Evolutionary conservation across 306 rosid genomes (phyloP).

Genomic region (Vigna hirtella): DNA sequence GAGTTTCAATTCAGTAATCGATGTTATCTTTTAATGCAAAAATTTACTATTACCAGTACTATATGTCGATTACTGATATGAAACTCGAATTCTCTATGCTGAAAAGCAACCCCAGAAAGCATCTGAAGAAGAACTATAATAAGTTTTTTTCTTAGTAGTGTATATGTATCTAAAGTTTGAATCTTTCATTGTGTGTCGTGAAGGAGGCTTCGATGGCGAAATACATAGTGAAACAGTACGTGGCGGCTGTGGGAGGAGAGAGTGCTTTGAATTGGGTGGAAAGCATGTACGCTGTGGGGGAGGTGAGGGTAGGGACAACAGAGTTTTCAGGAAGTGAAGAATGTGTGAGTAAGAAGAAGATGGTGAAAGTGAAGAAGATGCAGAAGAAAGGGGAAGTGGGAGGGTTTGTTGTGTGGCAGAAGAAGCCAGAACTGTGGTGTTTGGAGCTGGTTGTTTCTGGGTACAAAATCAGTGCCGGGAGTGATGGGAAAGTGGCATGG

Average conservation of each 20-base stretch:
- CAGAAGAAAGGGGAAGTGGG: constrained; percentile 72
- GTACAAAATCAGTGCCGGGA: constrained; percentile 90
- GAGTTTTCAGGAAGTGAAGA: constrained; percentile 72
- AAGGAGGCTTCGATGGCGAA: constrained; percentile 91
- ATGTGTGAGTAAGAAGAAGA: constrained; percentile 45
- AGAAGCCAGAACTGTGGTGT: constrained; percentile 87
- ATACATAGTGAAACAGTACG: constrained; percentile 86
- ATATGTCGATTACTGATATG: background rate
- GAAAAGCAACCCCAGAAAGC: background rate
- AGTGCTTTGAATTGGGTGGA: constrained; percentile 61
- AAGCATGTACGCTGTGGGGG: constrained; percentile 95
- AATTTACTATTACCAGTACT: no score
- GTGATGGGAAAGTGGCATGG: constrained; percentile 94
- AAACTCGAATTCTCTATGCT: background rate
- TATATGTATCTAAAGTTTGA: background rate
- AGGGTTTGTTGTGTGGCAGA: constrained; percentile 97
- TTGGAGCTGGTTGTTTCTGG: constrained; percentile 85
- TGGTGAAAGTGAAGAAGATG: constrained; percentile 49
- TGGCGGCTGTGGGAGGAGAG: constrained; percentile 96
- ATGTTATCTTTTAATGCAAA: background rate
- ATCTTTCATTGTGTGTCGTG: background rate
- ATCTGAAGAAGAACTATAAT: background rate
- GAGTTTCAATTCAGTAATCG: background rate
- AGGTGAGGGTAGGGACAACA: constrained; percentile 81
- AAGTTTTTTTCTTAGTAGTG: background rate